Percentiles rank a stretch among this genome's conserved stretches.
These are phyloP conservation scores for Gynochthodes officinalis DNA, from an alignment of 257 asterid species.

Conservation along the genomic window DNA sequence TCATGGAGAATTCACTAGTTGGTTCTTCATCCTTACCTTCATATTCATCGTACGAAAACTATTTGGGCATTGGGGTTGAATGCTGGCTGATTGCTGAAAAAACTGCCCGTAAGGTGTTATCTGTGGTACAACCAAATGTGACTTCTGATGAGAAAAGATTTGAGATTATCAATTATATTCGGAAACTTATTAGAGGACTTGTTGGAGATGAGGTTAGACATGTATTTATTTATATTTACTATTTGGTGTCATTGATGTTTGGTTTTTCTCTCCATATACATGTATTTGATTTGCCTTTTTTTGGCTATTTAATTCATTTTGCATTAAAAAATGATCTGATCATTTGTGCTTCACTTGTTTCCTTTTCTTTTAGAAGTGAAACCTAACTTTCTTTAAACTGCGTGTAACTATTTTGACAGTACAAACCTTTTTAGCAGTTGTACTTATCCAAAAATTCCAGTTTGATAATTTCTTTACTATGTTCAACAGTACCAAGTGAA, in stretches of 20 bases:
- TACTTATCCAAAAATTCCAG: not conserved
- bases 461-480: not conserved
- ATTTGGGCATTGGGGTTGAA: not conserved
- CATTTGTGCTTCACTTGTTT: not conserved
- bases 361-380: not conserved
- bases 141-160: not conserved
- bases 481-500: not conserved
- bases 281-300: not conserved
- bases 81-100: not conserved
- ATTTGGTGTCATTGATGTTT: not conserved
- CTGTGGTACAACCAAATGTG: not conserved
- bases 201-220: constrained; percentile 12
- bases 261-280: not conserved
- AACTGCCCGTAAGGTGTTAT: not conserved
- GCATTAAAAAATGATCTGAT: not conserved
- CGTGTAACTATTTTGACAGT: not conserved
- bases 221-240: not conserved
- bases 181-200: constrained; percentile 1
- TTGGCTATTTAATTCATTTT: not conserved
- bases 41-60: not conserved
- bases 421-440: not conserved
- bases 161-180: constrained; percentile 2
- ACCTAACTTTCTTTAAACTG: not conserved
- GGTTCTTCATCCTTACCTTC: constrained; percentile 1
- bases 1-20: not conserved